Conservation (phyloP, 805 yeast species). For the Suhomyces xylopsoci region DNA sequence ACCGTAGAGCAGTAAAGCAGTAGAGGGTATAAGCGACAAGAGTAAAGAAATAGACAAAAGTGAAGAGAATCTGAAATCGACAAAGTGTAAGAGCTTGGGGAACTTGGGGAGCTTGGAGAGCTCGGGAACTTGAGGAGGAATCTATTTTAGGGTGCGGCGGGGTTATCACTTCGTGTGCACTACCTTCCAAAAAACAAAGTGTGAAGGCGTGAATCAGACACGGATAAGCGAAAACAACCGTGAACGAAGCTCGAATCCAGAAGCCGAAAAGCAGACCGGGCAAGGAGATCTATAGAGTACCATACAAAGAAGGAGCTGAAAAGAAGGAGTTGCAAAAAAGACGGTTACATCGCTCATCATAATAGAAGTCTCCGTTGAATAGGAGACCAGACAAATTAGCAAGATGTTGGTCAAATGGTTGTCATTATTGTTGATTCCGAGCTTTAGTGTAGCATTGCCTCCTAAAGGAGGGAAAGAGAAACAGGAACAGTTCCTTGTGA, state of each 20-base stretch:
- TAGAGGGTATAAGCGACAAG: too few relatives aligned
- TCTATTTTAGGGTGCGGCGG: not conserved
- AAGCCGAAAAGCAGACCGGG: not conserved
- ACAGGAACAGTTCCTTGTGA: slow-evolving; percentile 23
- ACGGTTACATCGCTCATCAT: not conserved
- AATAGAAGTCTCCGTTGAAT: not conserved
- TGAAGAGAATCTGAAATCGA: too few relatives aligned
- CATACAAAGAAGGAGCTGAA: not conserved
- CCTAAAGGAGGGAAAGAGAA: slow-evolving; percentile 8
- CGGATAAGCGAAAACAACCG: not conserved
- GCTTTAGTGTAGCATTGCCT: slow-evolving; percentile 4
- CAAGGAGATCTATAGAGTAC: not conserved
- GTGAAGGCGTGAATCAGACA: not conserved
- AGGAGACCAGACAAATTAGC: not conserved
- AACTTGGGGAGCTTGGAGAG: too few relatives aligned
- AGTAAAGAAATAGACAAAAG: too few relatives aligned
- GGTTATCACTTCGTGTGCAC: not conserved
- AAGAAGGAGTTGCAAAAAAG: too few relatives aligned
- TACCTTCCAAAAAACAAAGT: not conserved
- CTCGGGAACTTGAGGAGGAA: too few relatives aligned
- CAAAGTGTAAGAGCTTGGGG: too few relatives aligned
- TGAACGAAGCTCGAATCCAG: not conserved
- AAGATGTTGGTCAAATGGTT: not conserved
- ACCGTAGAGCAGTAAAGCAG: too few relatives aligned
- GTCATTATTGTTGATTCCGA: not conserved